A percentile compares a stretch with the other conserved stretches of the same genome.
Conservation (phyloP, 345 rosid species). For the Rhizophora apiculata region DNA sequence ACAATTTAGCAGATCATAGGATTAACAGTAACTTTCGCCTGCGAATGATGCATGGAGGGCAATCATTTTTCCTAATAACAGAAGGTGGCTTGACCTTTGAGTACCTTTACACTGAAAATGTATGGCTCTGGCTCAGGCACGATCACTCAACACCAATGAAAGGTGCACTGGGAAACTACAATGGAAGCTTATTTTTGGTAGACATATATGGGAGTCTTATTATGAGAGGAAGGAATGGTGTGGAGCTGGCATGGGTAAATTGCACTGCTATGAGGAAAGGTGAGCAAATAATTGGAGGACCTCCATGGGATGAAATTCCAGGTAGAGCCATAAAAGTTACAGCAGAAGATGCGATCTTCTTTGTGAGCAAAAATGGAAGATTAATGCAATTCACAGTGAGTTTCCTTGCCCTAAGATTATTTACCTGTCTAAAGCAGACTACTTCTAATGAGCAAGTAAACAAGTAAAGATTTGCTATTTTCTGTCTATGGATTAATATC, state of each 20-base stretch:
- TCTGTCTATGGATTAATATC: too few species aligned
- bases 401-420: conserved; percentile 13
- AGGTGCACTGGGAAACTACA: conserved; percentile 60
- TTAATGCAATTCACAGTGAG: conserved; percentile 62
- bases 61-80: conserved; percentile 55
- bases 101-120: conserved; percentile 51
- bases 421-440: neutral
- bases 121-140: conserved; percentile 69
- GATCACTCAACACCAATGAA: conserved; percentile 57
- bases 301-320: conserved; percentile 63
- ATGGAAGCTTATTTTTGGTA: conserved; percentile 60
- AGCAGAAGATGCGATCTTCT: conserved; percentile 60
- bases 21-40: conserved; percentile 43
- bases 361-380: conserved; percentile 58
- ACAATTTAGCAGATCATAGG: conserved; percentile 37
- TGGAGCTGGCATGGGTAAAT: conserved; percentile 53
- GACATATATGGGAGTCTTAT: conserved; percentile 49
- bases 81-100: conserved; percentile 54
- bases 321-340: conserved; percentile 46
- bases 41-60: conserved; percentile 52
- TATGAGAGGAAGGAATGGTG: conserved; percentile 50
- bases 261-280: conserved; percentile 61
- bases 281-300: conserved; percentile 49
- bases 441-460: too few species aligned
- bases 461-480: too few species aligned